Percentiles rank a stretch among this genome's conserved stretches.
phyloP scores from a whole-genome alignment of 140 eudicot genomes.

The Flaveria floridana region DNA sequence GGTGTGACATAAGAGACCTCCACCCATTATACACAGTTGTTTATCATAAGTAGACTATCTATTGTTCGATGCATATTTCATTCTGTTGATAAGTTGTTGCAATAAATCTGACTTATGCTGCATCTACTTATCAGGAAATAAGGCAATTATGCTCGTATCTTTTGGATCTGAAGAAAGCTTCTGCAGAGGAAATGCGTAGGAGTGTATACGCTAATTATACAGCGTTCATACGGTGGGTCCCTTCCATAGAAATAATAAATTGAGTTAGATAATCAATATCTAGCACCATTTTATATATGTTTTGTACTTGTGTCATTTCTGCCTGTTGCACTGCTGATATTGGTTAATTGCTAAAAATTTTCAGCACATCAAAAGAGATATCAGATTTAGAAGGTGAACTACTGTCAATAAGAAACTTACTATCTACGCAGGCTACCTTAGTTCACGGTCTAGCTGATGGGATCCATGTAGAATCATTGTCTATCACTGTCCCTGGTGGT shows the following conservation, averaged over 20 bases:
- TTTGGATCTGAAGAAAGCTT: constrained; percentile 87
- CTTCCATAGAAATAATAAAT: not conserved
- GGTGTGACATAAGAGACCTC: too few species aligned
- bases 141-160: constrained; percentile 90
- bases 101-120: constrained; percentile 28
- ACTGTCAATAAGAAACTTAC: constrained; percentile 90
- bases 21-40: constrained; percentile 1
- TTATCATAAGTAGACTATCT: constrained; percentile 17
- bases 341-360: constrained; percentile 27
- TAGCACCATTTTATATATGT: constrained; percentile 2
- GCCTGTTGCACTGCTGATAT: constrained; percentile 21
- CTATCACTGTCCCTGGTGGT: constrained; percentile 52
- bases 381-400: constrained; percentile 99
- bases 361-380: constrained; percentile 99
- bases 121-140: constrained; percentile 64
- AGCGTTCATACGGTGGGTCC: constrained; percentile 88
- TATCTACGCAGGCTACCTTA: constrained; percentile 87
- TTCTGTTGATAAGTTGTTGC: constrained; percentile 18
- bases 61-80: constrained; percentile 3
- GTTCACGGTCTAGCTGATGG: constrained; percentile 95
- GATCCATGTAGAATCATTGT: constrained; percentile 61
- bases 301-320: constrained; percentile 18
- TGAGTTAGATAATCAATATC: constrained; percentile 7
- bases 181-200: constrained; percentile 99
- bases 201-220: constrained; percentile 98